Conservation (phyloP, 768 basidiomycete species). For the Termitomyces sp. region DNA sequence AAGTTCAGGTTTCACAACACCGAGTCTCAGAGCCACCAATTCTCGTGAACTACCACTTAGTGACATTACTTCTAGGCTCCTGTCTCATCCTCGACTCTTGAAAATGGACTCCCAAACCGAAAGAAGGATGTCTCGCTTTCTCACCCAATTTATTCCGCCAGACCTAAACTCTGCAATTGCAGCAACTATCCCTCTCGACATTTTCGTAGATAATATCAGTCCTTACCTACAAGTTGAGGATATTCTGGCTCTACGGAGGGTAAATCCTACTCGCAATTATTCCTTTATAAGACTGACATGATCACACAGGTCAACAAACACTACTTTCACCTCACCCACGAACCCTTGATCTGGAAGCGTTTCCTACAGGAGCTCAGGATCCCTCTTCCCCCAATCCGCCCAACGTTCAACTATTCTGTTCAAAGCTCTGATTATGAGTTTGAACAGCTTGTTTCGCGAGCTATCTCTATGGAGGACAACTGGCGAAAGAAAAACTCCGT, state of each 20-base stretch:
- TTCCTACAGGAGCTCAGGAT: conserved; percentile 49
- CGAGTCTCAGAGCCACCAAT: background rate
- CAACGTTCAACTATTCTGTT: conserved; percentile 43
- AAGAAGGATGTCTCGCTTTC: background rate
- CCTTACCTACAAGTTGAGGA: conserved; percentile 42
- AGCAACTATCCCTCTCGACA: background rate
- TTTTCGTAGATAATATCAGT: conserved; percentile 42
- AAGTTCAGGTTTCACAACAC: background rate
- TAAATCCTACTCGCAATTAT: conserved; percentile 17
- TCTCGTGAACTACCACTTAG: background rate
- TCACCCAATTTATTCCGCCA: background rate
- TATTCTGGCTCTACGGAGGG: conserved; percentile 41
- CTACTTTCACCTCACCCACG: conserved; percentile 61
- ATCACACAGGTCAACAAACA: conserved; percentile 48
- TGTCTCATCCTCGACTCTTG: background rate
- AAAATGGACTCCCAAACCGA: background rate
- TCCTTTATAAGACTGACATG: background rate
- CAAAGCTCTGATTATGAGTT: conserved; percentile 38
- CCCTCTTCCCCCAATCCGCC: conserved; percentile 62
- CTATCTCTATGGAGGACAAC: conserved; percentile 56
- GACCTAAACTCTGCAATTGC: background rate
- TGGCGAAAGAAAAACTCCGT: conserved; percentile 45
- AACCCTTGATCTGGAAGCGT: conserved; percentile 70
- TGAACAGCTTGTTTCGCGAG: conserved; percentile 59
- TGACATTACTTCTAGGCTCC: background rate